These are phyloP conservation scores for Ailanthus altissimus DNA, from an alignment of 345 rosid genomes.

Conservation along the genomic window DNA sequence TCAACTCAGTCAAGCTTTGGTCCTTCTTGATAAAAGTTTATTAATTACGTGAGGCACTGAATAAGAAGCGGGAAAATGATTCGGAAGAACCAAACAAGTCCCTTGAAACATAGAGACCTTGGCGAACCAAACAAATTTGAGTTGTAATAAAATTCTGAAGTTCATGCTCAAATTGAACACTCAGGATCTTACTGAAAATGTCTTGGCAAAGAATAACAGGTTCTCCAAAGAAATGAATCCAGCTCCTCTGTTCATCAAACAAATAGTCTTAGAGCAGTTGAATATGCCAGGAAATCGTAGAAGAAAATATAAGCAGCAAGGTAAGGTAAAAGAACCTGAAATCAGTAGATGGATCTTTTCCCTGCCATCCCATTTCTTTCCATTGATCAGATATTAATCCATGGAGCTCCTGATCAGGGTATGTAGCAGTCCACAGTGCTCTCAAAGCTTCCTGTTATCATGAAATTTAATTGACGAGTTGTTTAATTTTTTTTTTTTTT, in stretches of 20 bases:
- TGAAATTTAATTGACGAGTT: constrained; percentile 5
- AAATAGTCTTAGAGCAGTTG: not conserved
- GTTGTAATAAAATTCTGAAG: not conserved
- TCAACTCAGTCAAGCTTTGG: not conserved
- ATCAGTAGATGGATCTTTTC: constrained; percentile 94
- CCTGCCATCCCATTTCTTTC: constrained; percentile 99
- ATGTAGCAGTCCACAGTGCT: constrained; percentile 84
- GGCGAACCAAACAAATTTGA: not conserved
- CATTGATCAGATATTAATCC: constrained; percentile 86
- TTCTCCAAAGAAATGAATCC: constrained; percentile 96
- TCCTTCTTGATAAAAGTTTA: not conserved
- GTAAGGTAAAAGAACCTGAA: constrained; percentile 55
- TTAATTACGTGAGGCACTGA: not conserved
- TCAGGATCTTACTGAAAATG: constrained; percentile 59
- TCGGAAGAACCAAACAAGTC: not conserved
- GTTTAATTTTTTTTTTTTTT: not conserved
- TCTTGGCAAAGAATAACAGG: constrained; percentile 86
- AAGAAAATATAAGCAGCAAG: not conserved
- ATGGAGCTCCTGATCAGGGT: constrained; percentile 66
- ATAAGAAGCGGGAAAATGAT: no score
- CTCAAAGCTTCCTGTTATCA: constrained; percentile 66
- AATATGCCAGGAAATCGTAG: not conserved
- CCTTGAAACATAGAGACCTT: not conserved
- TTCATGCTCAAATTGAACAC: not conserved
- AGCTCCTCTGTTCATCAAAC: constrained; percentile 65